Evolutionary conservation across 768 basidiomycete species (phyloP), one percentile per base, ranked within the genome.

Genomic region (Megacollybia marginata): DNA sequence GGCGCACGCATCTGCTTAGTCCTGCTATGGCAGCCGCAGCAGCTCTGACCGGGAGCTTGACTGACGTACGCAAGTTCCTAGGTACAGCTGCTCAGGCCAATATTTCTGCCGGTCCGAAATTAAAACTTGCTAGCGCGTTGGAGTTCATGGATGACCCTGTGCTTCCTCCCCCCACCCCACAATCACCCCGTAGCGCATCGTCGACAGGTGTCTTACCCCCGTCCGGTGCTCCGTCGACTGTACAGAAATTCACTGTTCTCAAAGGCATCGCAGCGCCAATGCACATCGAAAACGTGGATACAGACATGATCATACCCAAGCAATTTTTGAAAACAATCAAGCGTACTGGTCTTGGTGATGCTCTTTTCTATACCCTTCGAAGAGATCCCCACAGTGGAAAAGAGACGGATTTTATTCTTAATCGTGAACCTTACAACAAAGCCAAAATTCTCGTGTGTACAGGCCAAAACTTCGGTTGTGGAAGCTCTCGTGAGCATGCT

Each of bases 21-120:
- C 92, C 92, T 42, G 92, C 92, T 1, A 92, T 93, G 92, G 92
- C 92, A 15, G 87, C 90, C 15, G 92, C 92, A 0, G 90, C 92
- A 33, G 92, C 92, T 12, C 74, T 95, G 56, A 86, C 84, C 5
- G 92, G 92, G 13, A 83, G 82, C 61, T 70, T 95, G 57, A 84
- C 85, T 33, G 92, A 95, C 60, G 89, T 91, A 23, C 80, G 92
- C 56, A 86, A 86, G 65, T 72, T 86, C 62, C 62, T 89, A 56
- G 76, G 79, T 16, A 67, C 66, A 31, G 63, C 57, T 1, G 69
- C 73, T 18, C 70, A 75, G 32, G 69, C 67, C 18, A 68, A 73
- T 47, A 68, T 68, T 15, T 66, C 71, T 31, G 69, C 73, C 31
- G 71, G 68, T 4, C 63, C 76, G 33, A 76, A 79, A 46, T 66